These are phyloP conservation scores for Ascochyta fabae DNA, from an alignment of 2,329 filamentous ascomycete species.

Conservation along the genomic window DNA sequence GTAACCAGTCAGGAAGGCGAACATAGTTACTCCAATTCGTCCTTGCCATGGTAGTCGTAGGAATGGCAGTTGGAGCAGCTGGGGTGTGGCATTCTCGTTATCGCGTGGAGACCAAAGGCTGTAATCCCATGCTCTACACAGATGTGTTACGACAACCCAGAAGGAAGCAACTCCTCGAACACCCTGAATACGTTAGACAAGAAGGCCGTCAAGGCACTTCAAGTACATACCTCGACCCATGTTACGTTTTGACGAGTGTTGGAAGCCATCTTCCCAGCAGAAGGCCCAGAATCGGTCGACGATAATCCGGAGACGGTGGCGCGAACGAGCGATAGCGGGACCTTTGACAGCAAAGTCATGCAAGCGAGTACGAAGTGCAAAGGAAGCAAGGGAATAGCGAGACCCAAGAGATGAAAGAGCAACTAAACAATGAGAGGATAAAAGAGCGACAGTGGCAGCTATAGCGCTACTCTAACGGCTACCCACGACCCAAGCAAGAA, in stretches of 20 bases:
- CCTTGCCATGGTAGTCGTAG: slow-evolving; percentile 64
- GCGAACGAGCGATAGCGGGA: slow-evolving; percentile 34
- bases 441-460: slow-evolving; percentile 31
- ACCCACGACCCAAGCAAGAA: slow-evolving; percentile 28
- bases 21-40: slow-evolving; percentile 62
- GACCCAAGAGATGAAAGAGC: slow-evolving; percentile 3
- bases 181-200: slow-evolving; percentile 47
- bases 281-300: slow-evolving; percentile 16
- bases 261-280: slow-evolving; percentile 31
- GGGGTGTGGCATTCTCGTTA: slow-evolving; percentile 50
- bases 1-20: slow-evolving; percentile 63
- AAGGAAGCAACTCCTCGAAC: slow-evolving; percentile 61
- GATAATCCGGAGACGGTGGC: slow-evolving; percentile 30
- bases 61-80: slow-evolving; percentile 59
- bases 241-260: slow-evolving; percentile 48
- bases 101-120: slow-evolving; percentile 58
- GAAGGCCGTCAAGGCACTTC: background rate
- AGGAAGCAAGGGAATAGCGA: slow-evolving; percentile 16
- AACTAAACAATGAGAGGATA: slow-evolving; percentile 14
- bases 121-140: slow-evolving; percentile 60
- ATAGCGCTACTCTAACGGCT: slow-evolving; percentile 34
- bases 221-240: slow-evolving; percentile 50
- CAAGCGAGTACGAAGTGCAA: slow-evolving; percentile 21
- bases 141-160: slow-evolving; percentile 60
- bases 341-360: slow-evolving; percentile 38